A percentile compares a stretch with the other conserved stretches of the same genome.
Conservation (phyloP, 371 early-diverging fungal genomes). For the Mucor indicus region DNA sequence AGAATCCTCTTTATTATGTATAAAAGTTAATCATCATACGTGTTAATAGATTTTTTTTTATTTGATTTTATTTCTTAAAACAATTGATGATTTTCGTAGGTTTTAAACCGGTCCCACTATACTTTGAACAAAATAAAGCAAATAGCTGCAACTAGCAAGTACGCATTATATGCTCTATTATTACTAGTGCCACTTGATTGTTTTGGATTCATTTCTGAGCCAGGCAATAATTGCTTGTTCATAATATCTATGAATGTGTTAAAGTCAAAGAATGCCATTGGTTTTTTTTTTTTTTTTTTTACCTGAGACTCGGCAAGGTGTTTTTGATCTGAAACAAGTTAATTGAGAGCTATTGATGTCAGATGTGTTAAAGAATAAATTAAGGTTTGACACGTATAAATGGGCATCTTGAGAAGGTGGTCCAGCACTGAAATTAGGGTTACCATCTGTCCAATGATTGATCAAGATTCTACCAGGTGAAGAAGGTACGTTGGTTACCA, state of each 20-base stretch:
- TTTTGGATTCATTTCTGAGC: background rate
- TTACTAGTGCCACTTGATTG: too few species aligned
- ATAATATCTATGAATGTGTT: constrained; percentile 17
- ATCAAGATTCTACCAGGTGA: constrained; percentile 33
- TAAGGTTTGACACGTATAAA: constrained; percentile 29
- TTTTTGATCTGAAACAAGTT: constrained; percentile 8
- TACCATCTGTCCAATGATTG: constrained; percentile 50
- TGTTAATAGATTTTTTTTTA: too few species aligned
- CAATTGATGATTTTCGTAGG: too few species aligned
- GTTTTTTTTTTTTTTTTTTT: background rate
- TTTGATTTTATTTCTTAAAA: too few species aligned
- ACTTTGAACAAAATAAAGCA: too few species aligned
- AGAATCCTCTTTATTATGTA: too few species aligned
- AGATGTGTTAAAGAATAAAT: constrained; percentile 44
- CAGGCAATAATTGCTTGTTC: constrained; percentile 14
- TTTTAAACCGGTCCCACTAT: too few species aligned
- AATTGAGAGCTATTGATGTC: background rate
- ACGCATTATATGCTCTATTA: too few species aligned
- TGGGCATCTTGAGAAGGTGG: constrained; percentile 25
- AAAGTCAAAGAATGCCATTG: background rate
- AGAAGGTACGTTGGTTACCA: constrained; percentile 32
- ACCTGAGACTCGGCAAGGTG: constrained; percentile 23
- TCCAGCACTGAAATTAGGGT: constrained; percentile 36
- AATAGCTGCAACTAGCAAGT: too few species aligned
- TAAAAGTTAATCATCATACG: too few species aligned